phyloP scores from a whole-genome alignment of 139 green algal species.

The Gonium pectorale region DNA sequence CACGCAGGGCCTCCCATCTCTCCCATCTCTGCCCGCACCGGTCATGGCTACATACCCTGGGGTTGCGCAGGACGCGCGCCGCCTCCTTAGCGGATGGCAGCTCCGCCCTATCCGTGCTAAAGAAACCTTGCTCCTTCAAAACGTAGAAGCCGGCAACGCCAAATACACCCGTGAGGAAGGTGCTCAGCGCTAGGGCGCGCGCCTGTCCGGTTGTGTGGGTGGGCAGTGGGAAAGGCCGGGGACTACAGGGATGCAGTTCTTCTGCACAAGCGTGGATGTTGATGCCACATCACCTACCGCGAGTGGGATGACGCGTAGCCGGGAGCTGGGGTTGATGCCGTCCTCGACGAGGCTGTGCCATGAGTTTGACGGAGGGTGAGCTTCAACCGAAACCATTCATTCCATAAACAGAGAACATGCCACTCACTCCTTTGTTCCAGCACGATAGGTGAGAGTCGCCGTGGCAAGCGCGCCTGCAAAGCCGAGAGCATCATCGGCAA shows the following conservation, averaged over 20 bases:
- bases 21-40: too few relatives aligned
- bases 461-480: conserved; percentile 34
- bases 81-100: conserved; percentile 49
- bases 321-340: conserved; percentile 47
- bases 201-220: too few relatives aligned
- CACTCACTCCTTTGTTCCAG: conserved; percentile 50
- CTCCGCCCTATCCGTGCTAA: conserved; percentile 34
- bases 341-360: conserved; percentile 55
- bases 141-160: conserved; percentile 42
- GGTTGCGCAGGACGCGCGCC: conserved; percentile 19
- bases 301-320: conserved; percentile 46
- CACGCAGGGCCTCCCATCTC: neutral
- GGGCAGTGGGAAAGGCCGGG: too few relatives aligned
- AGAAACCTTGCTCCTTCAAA: conserved; percentile 44
- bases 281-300: too few relatives aligned
- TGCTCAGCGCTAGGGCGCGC: conserved; percentile 42
- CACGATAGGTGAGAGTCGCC: conserved; percentile 35
- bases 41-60: conserved; percentile 17
- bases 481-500: neutral
- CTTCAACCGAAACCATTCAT: too few relatives aligned
- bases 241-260: too few relatives aligned
- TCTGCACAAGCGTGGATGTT: too few relatives aligned
- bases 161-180: conserved; percentile 28
- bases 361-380: too few relatives aligned
- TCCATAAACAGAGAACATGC: neutral